A percentile compares a stretch with the other conserved stretches of the same genome.
Evolutionary conservation across 2,329 filamentous ascomycete genomes (phyloP).

Genomic region (Xylariaceae sp.): DNA sequence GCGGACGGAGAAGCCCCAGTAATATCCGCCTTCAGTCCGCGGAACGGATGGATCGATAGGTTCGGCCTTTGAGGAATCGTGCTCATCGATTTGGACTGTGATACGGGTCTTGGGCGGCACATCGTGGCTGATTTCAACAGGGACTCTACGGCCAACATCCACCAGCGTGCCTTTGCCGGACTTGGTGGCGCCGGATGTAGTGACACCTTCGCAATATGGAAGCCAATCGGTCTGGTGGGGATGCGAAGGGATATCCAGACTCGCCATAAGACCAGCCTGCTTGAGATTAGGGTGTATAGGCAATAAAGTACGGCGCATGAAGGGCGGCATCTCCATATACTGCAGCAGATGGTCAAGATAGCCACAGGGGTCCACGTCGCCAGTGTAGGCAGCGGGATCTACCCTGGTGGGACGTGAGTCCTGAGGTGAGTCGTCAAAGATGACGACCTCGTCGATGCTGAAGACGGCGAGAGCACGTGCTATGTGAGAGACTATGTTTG

Average conservation of each 20-base stretch:
- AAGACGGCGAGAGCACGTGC: slow-evolving; percentile 80
- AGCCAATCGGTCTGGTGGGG: slow-evolving; percentile 73
- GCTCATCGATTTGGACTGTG: slow-evolving; percentile 62
- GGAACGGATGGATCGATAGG: slow-evolving; percentile 66
- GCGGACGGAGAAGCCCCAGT: slow-evolving; percentile 78
- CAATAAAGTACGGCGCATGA: slow-evolving; percentile 73
- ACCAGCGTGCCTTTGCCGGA: slow-evolving; percentile 50
- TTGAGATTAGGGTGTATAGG: slow-evolving; percentile 74
- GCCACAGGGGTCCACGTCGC: slow-evolving; percentile 70
- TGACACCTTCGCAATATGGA: slow-evolving; percentile 74
- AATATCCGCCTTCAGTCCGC: slow-evolving; percentile 73
- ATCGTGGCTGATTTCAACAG: slow-evolving; percentile 52
- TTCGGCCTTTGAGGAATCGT: slow-evolving; percentile 45
- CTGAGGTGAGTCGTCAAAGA: slow-evolving; percentile 67
- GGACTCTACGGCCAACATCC: slow-evolving; percentile 54
- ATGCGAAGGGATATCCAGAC: slow-evolving; percentile 82
- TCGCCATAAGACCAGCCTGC: slow-evolving; percentile 68
- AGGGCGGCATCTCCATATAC: slow-evolving; percentile 80
- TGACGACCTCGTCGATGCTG: slow-evolving; percentile 76
- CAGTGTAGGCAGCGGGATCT: slow-evolving; percentile 57
- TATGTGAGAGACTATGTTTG: slow-evolving; percentile 66
- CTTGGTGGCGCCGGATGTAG: slow-evolving; percentile 44
- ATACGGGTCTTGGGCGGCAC: slow-evolving; percentile 70
- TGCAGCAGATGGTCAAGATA: slow-evolving; percentile 75
- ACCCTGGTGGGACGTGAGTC: slow-evolving; percentile 44